Conservation (phyloP, 805 yeast species). For the Wickerhamiella vanderwaltii region DNA sequence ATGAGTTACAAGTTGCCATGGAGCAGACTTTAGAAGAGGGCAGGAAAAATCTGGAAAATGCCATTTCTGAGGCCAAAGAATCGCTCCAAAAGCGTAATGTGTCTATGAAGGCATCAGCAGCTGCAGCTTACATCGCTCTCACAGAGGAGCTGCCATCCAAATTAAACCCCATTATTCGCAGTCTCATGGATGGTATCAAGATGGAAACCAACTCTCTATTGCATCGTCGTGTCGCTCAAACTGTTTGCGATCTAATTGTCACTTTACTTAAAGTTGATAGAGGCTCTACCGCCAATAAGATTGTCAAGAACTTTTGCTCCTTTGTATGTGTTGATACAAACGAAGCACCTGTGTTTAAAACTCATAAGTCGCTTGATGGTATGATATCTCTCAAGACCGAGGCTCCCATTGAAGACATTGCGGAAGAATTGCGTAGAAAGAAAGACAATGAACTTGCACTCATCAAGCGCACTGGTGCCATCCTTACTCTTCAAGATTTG, state of each 20-base stretch:
- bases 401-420: slow-evolving; percentile 44
- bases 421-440: slow-evolving; percentile 37
- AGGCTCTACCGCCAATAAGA: slow-evolving; percentile 70
- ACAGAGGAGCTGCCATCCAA: slow-evolving; percentile 56
- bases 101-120: slow-evolving; percentile 59
- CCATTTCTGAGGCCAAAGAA: slow-evolving; percentile 56
- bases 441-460: slow-evolving; percentile 44
- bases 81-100: slow-evolving; percentile 35
- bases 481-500: slow-evolving; percentile 51
- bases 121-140: slow-evolving; percentile 57
- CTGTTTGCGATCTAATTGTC: slow-evolving; percentile 54
- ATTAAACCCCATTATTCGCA: slow-evolving; percentile 74
- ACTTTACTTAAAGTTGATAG: slow-evolving; percentile 47
- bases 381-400: slow-evolving; percentile 54
- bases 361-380: slow-evolving; percentile 42
- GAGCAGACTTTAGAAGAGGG: slow-evolving; percentile 69
- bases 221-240: slow-evolving; percentile 57
- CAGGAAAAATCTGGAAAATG: slow-evolving; percentile 48
- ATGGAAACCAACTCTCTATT: slow-evolving; percentile 52
- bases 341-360: slow-evolving; percentile 84
- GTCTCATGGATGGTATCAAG: slow-evolving; percentile 87
- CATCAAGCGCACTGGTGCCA: slow-evolving; percentile 76
- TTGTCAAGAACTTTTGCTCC: slow-evolving; percentile 80
- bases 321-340: slow-evolving; percentile 90
- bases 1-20: slow-evolving; percentile 59